Base-by-base conservation (phyloP, 495 filamentous ascomycete genomes). In the Endocarpon pusillum region DNA sequence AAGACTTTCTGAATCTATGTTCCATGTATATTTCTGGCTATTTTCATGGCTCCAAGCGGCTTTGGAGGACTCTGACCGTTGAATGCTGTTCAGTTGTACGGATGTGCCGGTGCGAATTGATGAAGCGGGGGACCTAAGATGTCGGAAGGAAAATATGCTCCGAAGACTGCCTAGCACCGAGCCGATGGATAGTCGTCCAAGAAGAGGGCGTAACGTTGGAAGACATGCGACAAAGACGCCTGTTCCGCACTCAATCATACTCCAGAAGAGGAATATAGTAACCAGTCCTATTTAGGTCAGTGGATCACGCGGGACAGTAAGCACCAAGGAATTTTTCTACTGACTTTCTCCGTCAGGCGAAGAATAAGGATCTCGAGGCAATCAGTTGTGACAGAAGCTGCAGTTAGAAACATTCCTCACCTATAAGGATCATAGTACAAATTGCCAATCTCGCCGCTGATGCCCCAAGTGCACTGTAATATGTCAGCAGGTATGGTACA, bases 151-250 rank as follows among this genome's bases (percentile, higher is more conserved):
- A 12, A 25, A 25, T 8, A 12, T 25, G 23, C 8, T 8, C 23
- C 23, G 23, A 12, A 25, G 8, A 12, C 23, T 25, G 8, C 23
- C 8, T 8, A 25, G 8, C 8, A 25, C 23, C 8, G 23, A 25
- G 8, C 12, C 23, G 12, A 25, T 8, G 8, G 23, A 8, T 8
- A 8, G 23, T 8, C 23, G 23, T 8, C 23, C 23, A 25, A 8
- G 12, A 25, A 25, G 23, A 25, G 37, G 35, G 29, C 41, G 35
- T 21, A 45, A 32, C 9, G 38, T 30, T 22, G 47, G 47, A 19
- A 50, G 36, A 30, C 42, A 45, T 3, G 38, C 42, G 2, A 45
- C 39, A 19, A 50, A 36, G 12, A 48, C 35, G 9, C 42, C 35
- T 4, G 43, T 18, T n/a, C 47, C 42, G 21, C 37, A 22, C 25